phyloP scores from a whole-genome alignment of 139 green algal genomes.

The Chlorokybus atmophyticus region DNA sequence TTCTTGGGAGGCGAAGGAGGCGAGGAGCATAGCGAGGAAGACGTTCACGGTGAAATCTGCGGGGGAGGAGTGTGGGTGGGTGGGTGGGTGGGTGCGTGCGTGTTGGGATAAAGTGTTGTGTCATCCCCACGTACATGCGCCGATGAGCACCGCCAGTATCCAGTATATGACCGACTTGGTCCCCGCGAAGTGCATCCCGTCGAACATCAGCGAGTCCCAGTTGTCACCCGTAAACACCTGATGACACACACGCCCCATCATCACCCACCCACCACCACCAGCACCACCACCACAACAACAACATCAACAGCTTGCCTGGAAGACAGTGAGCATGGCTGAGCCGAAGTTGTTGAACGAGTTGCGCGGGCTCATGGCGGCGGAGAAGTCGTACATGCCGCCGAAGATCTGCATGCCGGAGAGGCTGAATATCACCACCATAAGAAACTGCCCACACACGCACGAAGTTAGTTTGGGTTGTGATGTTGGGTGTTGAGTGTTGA shows the following conservation, averaged over 20 bases:
- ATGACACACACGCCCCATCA: background rate
- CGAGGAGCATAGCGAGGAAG: slow-evolving; percentile 26
- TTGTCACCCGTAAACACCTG: slow-evolving; percentile 11
- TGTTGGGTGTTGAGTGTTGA: no score
- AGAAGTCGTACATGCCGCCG: background rate
- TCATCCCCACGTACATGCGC: no score
- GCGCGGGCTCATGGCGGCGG: background rate
- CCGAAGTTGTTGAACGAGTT: slow-evolving; percentile 27
- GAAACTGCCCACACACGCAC: background rate
- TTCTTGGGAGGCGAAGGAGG: slow-evolving; percentile 3
- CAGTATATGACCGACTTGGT: slow-evolving; percentile 9
- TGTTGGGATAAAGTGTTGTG: no score
- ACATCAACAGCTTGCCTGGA: no score
- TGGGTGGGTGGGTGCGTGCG: no score
- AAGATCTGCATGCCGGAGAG: slow-evolving; percentile 14
- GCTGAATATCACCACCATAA: slow-evolving; percentile 21
- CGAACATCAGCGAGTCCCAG: slow-evolving; percentile 2
- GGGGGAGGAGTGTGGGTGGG: no score
- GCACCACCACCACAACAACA: no score
- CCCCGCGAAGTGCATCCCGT: background rate
- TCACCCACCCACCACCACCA: background rate
- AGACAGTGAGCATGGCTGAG: slow-evolving; percentile 20
- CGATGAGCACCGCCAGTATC: no score
- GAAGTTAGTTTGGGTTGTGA: no score
- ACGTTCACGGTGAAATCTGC: slow-evolving; percentile 28